Evolutionary conservation across 805 yeast genomes (phyloP).

Genomic region (Yamadazyma phyllophila): DNA sequence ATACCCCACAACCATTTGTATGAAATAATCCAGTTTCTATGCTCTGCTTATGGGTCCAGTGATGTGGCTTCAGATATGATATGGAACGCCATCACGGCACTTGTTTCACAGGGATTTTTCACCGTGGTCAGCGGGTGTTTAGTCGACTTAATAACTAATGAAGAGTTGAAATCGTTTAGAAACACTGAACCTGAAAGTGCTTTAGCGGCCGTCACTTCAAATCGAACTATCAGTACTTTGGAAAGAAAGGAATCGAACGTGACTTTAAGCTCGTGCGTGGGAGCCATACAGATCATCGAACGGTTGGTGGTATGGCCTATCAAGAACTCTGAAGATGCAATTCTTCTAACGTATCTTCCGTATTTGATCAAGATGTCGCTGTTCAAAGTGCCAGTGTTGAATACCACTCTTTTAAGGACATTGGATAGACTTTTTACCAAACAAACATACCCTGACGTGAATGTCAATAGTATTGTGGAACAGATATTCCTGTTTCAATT

Average conservation of each 20-base stretch:
- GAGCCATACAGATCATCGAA: conserved; percentile 39
- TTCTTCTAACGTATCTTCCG: conserved; percentile 23
- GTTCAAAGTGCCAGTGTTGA: conserved; percentile 37
- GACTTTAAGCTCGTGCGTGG: conserved; percentile 31
- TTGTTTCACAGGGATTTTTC: conserved; percentile 39
- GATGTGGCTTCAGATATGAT: conserved; percentile 32
- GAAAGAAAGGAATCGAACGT: conserved; percentile 5
- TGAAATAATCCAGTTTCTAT: conserved; percentile 41
- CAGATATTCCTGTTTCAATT: conserved; percentile 34
- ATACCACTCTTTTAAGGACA: conserved; percentile 39
- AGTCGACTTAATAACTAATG: conserved; percentile 12
- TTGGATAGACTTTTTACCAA: conserved; percentile 39
- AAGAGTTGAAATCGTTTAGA: conserved; percentile 7
- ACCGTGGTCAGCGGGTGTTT: conserved; percentile 10
- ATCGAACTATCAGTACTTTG: conserved; percentile 7
- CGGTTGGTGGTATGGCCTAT: conserved; percentile 17
- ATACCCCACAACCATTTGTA: conserved; percentile 42
- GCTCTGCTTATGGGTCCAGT: conserved; percentile 41
- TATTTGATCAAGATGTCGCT: conserved; percentile 29
- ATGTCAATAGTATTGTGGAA: conserved; percentile 9
- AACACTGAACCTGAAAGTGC: conserved; percentile 5
- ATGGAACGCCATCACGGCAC: conserved; percentile 37
- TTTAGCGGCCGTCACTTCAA: conserved; percentile 9
- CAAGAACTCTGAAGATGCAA: conserved; percentile 19
- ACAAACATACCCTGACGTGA: conserved; percentile 17